These are phyloP conservation scores for Fusarium lateritium DNA, from an alignment of 2,329 filamentous ascomycete genomes.

Conservation along the genomic window DNA sequence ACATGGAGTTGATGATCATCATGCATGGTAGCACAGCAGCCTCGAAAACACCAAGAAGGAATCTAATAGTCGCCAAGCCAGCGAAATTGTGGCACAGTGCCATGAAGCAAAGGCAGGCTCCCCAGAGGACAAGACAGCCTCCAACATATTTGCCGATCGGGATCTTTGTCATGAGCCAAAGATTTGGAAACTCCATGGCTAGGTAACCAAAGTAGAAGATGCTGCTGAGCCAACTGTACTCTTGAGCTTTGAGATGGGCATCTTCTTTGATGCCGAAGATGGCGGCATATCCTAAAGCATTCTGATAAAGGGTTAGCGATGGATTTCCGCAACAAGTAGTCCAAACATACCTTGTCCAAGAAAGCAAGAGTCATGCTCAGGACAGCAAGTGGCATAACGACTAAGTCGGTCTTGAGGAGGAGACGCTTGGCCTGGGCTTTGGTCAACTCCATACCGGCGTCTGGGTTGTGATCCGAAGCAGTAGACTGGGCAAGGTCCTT, in stretches of 20 bases:
- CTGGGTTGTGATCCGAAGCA: not conserved
- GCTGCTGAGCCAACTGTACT: conserved; percentile 76
- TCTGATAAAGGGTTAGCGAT: not conserved
- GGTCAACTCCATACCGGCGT: not conserved
- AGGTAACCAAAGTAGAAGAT: conserved; percentile 64
- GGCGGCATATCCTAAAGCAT: conserved; percentile 31
- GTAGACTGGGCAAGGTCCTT: conserved; percentile 11
- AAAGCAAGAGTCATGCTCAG: conserved; percentile 12
- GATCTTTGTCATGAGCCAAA: conserved; percentile 42
- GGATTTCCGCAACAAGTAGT: fast-evolving
- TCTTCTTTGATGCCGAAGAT: conserved; percentile 44
- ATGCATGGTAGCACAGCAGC: conserved; percentile 49
- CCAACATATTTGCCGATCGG: conserved; percentile 43
- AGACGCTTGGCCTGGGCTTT: conserved; percentile 11
- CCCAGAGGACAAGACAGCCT: conserved; percentile 42
- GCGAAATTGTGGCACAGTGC: conserved; percentile 45
- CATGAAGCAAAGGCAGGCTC: conserved; percentile 45
- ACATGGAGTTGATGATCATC: conserved; percentile 52
- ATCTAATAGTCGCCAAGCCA: conserved; percentile 46
- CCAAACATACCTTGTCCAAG: conserved; percentile 3
- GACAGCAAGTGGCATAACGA: conserved; percentile 24
- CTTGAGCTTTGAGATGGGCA: conserved; percentile 50
- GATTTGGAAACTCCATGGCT: conserved; percentile 62
- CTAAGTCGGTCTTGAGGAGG: conserved; percentile 18
- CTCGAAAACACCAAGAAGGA: conserved; percentile 51